Evolutionary conservation across 2,329 filamentous ascomycete species (phyloP), one percentile per base, ranked within the genome.

Genomic region (Laburnicola sp.): DNA sequence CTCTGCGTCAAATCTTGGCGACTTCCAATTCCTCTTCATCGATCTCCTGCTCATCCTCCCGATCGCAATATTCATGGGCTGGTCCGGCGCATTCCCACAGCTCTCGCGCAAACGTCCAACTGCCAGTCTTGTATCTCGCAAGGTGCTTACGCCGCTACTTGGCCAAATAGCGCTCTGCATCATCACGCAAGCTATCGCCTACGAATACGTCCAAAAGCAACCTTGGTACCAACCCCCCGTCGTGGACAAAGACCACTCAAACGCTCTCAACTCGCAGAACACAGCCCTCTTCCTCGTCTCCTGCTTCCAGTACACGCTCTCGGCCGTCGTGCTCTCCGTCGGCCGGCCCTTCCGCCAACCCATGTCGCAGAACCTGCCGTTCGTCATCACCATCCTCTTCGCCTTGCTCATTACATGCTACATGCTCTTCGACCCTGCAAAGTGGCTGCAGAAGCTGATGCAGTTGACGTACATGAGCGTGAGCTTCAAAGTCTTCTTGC

Each of bases 41-140:
- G 94, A 99, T 64, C 80, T 99, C 10, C 79, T 88, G 3, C 84
- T 99, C 50, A 99, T 99, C 66, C 78, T 99, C 2, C 94, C 94
- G 3, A 96, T 99, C 63, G 94, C 94, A 23, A 90, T 99, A 52
- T 97, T 97, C 72, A 99, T 99, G 94, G 92, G 94, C 60, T 97
- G 95, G 94, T 91, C 89, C 23, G 91, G 89, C 4, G 88, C 95
- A 1, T 91, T 87, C 66, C 85, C 86, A 2, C 78, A 82, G 32
- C 82, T 99, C 10, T 88, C 85, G 62, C 84, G 82, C 51, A 99
- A 97, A 73, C 82, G 91, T 31, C 94, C 94, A 3, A 97, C 91
- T 0, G 92, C 94, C 11, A 89, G 93, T 63, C 82, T 99, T 4
- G 93, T 99, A 1, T 95, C 89, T 1, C 83, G 91, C 48, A 99